phyloP scores from a whole-genome alignment of 1,284 basidiomycete genomes.

The Porogramme epimiltina region DNA sequence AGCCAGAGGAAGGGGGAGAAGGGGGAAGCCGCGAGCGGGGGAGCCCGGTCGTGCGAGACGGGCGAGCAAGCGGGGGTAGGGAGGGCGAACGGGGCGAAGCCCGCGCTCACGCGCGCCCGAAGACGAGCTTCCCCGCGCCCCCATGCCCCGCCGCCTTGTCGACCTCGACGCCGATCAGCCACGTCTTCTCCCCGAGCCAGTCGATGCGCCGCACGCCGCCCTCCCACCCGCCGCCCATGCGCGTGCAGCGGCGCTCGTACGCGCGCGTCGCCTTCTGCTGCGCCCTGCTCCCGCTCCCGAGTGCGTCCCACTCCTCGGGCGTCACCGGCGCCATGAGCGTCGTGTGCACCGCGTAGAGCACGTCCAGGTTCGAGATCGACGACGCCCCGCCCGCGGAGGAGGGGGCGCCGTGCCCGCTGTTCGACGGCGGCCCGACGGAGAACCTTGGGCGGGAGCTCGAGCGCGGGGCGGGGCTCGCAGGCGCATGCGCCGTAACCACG shows the following conservation, averaged over 20 bases:
- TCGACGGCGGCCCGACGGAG: conserved; percentile 33
- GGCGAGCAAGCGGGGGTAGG: not conserved
- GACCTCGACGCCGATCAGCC: conserved; percentile 62
- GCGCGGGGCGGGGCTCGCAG: conserved; percentile 26
- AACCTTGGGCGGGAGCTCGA: conserved; percentile 29
- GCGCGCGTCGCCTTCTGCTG: conserved; percentile 59
- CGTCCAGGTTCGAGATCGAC: conserved; percentile 61
- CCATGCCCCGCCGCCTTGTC: conserved; percentile 45
- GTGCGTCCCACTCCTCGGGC: conserved; percentile 62
- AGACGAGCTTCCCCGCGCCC: conserved; percentile 50
- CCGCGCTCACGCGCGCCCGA: conserved; percentile 40
- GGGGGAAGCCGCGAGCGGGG: not conserved
- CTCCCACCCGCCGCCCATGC: conserved; percentile 67
- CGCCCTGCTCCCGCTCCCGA: conserved; percentile 53
- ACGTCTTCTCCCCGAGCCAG: conserved; percentile 64
- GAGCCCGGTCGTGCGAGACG: not conserved
- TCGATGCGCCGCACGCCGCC: conserved; percentile 65
- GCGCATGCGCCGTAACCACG: conserved; percentile 37
- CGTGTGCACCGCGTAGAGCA: conserved; percentile 60
- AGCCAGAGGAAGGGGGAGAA: not conserved
- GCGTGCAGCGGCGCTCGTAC: conserved; percentile 62
- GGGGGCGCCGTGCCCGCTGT: conserved; percentile 20
- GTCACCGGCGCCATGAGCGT: conserved; percentile 59
- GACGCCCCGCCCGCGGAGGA: conserved; percentile 29
- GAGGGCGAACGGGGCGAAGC: not conserved